Conservation (phyloP, 176 grass and related monocot genomes). For the Thalia dealbata region DNA sequence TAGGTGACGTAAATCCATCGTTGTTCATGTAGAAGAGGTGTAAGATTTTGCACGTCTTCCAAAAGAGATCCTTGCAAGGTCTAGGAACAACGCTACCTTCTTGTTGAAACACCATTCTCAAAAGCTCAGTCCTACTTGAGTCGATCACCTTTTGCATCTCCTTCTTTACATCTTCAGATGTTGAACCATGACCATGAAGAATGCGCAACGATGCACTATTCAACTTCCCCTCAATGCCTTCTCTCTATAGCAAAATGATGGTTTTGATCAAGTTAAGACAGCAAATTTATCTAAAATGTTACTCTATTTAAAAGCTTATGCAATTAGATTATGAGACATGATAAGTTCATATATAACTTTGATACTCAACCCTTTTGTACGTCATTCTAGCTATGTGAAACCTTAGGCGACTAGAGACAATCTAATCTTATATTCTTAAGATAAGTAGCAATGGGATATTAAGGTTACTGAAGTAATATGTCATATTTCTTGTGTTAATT, state of each 20-base stretch:
- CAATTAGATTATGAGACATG: too few relatives aligned
- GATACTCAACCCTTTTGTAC: too few relatives aligned
- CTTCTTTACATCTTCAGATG: slow-evolving; percentile 33
- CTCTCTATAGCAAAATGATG: slow-evolving; percentile 27
- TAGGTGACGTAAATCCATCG: slow-evolving; percentile 66
- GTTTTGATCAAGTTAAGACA: too few relatives aligned
- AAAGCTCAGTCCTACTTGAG: slow-evolving; percentile 29
- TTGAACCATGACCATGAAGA: slow-evolving; percentile 24
- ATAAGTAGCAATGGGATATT: not conserved
- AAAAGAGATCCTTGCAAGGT: slow-evolving; percentile 76
- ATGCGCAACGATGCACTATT: slow-evolving; percentile 37
- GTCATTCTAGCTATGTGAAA: too few relatives aligned
- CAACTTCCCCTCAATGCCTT: slow-evolving; percentile 49
- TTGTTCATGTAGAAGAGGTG: slow-evolving; percentile 60
- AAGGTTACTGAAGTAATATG: not conserved
- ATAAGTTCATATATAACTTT: too few relatives aligned
- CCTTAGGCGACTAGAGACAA: not conserved
- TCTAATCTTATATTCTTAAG: not conserved
- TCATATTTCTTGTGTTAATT: not conserved
- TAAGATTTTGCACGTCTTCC: slow-evolving; percentile 70
- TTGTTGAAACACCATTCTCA: slow-evolving; percentile 39
- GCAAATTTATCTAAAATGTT: too few relatives aligned
- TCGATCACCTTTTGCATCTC: slow-evolving; percentile 21
- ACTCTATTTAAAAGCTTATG: too few relatives aligned
- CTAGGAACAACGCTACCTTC: slow-evolving; percentile 41